Base-by-base conservation (phyloP, 2,329 filamentous ascomycete species). In the Metarhizium humberi region DNA sequence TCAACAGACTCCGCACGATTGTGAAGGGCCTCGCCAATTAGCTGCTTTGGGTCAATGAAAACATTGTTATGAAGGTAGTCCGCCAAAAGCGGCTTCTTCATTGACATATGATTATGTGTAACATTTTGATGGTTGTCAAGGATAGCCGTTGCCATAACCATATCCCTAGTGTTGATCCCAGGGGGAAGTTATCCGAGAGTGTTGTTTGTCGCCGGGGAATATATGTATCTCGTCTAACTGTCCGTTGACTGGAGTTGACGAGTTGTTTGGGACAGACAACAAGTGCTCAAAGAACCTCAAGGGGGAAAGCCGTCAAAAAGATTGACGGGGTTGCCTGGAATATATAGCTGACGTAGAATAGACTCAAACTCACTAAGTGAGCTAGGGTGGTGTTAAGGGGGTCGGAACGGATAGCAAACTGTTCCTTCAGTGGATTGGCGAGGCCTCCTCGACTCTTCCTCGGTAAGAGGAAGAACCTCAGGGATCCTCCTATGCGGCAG, bases 401-500 rank as follows among this genome's bases (percentile, higher is more conserved):
- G 94, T 84, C 90, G 89, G 81, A 94, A 96, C 76, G 86, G 87
- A 79, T 92, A 95, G 77, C 87, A 88, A 80, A 90, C 88, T 82
- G 90, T 87, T 86, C 87, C 90, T 82, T 88, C 81, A 81, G 80
- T 86, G 82, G 86, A 85, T 84, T 88, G 89, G 87, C 90, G 88
- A 90, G 89, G 90, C 87, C 90, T 92, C 87, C 88, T 90, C 88
- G 91, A 96, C 90, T 94, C 94, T 95, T 92, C 94, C 94, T 92
- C 92, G 75, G 78, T 79, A 79, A 94, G 92, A 96, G 92, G 92
- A 97, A 97, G 92, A 95, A 92, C 88, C 88, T 86, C 82, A 84
- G 84, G 86, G 86, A 84, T 84, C 86, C 88, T 95, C 89, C 90
- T 97, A 99, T 99, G 92, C 94, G 94, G 94, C 94, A 97, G 92